These are phyloP conservation scores for Balakata baccata DNA, from an alignment of 345 rosid genomes.

Conservation along the genomic window DNA sequence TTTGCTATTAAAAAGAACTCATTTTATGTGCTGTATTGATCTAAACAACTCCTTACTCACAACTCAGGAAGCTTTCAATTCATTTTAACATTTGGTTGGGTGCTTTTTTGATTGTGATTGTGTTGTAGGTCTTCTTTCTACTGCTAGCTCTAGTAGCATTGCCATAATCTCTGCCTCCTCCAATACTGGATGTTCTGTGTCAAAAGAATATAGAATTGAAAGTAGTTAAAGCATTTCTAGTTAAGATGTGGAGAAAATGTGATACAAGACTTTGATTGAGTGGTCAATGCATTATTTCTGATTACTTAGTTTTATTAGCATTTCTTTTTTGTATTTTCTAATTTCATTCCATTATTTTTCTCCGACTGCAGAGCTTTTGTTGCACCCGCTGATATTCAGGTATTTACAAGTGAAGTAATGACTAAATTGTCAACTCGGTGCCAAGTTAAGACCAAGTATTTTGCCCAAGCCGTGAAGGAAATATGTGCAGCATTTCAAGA, in stretches of 20 bases:
- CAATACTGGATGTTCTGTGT: neutral
- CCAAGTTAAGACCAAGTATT: slow-evolving; percentile 70
- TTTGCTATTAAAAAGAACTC: neutral
- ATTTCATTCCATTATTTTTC: slow-evolving; percentile 22
- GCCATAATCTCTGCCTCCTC: neutral
- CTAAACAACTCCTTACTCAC: neutral
- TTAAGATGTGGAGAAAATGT: neutral
- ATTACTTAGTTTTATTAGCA: neutral
- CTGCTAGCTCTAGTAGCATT: neutral
- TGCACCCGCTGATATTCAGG: slow-evolving; percentile 73
- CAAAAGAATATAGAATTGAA: neutral
- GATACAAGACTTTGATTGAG: neutral
- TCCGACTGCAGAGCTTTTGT: slow-evolving; percentile 70
- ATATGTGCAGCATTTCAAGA: slow-evolving; percentile 75
- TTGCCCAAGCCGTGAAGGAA: slow-evolving; percentile 82
- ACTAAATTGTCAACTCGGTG: slow-evolving; percentile 54
- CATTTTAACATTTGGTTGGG: neutral
- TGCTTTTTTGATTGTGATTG: no score
- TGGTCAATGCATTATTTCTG: neutral
- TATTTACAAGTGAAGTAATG: slow-evolving; percentile 75
- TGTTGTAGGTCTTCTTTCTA: neutral
- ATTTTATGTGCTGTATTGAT: neutral
- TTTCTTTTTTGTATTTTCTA: neutral
- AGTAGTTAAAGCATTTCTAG: neutral
- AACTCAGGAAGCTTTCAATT: neutral